These are phyloP conservation scores for Lyophyllum decastes DNA, from an alignment of 768 basidiomycete species.

Conservation along the genomic window DNA sequence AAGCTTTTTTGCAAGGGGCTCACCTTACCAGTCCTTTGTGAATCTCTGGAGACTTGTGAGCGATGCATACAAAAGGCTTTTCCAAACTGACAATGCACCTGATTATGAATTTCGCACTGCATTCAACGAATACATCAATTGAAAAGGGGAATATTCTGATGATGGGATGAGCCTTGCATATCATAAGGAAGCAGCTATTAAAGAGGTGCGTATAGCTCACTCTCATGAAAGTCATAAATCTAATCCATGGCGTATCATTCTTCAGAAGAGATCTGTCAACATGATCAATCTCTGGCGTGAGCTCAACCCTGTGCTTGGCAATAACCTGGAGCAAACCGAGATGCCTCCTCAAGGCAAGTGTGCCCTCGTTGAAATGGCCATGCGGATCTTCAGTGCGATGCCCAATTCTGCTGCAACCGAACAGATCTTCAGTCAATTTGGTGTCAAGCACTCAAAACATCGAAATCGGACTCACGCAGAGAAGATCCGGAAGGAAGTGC, in stretches of 20 bases:
- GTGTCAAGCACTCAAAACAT: constrained; percentile 25
- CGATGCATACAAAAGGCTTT: constrained; percentile 12
- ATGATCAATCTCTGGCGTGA: constrained; percentile 11
- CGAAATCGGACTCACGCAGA: background rate
- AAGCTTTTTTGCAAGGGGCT: constrained; percentile 10
- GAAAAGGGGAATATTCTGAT: constrained; percentile 9
- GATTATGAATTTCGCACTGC: constrained; percentile 9
- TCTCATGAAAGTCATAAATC: background rate
- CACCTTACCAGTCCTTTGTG: background rate
- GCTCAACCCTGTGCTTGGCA: background rate
- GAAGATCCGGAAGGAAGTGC: background rate
- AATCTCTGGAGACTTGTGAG: constrained; percentile 8
- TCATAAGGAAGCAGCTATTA: background rate
- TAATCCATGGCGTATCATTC: background rate
- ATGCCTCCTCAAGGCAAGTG: constrained; percentile 6
- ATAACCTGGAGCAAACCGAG: background rate
- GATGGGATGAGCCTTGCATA: constrained; percentile 15
- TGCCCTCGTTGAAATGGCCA: constrained; percentile 19
- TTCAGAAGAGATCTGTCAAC: constrained; percentile 5
- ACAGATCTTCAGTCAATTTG: constrained; percentile 25
- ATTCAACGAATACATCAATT: constrained; percentile 10
- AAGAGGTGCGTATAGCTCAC: constrained; percentile 7
- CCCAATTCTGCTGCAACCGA: constrained; percentile 27
- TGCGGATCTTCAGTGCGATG: constrained; percentile 22
- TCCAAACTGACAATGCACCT: background rate